Evolutionary conservation across 73 alveolate genomes (phyloP).

Genomic region (Tetrahymena borealis): DNA sequence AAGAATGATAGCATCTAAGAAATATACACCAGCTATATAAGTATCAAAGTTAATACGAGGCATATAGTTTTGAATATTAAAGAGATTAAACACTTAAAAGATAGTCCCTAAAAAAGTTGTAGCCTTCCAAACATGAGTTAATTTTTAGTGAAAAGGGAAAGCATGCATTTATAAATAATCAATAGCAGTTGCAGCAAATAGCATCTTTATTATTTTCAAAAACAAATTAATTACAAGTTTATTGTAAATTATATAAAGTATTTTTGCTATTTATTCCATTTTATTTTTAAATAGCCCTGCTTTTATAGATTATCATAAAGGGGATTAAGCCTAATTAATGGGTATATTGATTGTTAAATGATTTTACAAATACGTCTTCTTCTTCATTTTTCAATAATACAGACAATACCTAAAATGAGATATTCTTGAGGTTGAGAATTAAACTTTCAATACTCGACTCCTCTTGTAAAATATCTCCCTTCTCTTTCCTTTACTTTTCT

Average conservation of each 20-base stretch:
- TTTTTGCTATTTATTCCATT: too few relatives aligned
- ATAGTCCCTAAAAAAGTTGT: constrained; percentile 1
- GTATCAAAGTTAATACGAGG: constrained; percentile 15
- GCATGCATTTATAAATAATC: constrained; percentile 42
- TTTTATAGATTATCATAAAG: too few relatives aligned
- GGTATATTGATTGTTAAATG: background rate
- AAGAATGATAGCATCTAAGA: background rate
- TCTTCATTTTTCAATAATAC: background rate
- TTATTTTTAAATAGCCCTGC: too few relatives aligned
- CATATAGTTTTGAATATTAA: constrained; percentile 9
- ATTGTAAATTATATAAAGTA: too few relatives aligned
- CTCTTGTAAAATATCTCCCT: background rate
- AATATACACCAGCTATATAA: constrained; percentile 5
- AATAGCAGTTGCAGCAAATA: background rate
- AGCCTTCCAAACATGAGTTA: constrained; percentile 23
- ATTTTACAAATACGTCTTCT: background rate
- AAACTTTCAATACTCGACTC: background rate
- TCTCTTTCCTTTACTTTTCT: background rate
- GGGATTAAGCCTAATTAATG: background rate
- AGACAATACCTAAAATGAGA: background rate
- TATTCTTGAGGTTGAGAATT: background rate
- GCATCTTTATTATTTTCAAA: background rate
- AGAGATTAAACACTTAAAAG: constrained; percentile 6
- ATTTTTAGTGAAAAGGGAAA: constrained; percentile 24
- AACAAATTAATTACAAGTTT: too few relatives aligned